phyloP scores from a whole-genome alignment of 164 flowering plant genomes.

The Aristolochia fimbriata region DNA sequence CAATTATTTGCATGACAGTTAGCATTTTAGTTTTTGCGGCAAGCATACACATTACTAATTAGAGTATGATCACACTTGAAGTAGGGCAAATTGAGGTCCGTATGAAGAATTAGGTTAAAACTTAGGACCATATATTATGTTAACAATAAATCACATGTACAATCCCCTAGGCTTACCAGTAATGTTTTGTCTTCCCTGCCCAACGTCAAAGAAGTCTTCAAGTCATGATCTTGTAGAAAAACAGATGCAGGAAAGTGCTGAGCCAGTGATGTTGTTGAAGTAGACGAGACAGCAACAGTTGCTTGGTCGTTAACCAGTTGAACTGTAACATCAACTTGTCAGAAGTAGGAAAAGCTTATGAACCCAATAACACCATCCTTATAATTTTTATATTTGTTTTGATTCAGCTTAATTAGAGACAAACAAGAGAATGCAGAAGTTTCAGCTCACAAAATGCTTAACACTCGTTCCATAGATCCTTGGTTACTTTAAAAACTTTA shows the following conservation, averaged over 20 bases:
- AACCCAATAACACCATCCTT: background rate
- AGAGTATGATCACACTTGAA: too few relatives aligned
- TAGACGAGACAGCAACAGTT: slow-evolving; percentile 22
- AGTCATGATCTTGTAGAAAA: slow-evolving; percentile 55
- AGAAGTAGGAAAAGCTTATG: background rate
- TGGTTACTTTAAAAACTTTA: too few relatives aligned
- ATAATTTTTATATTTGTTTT: background rate
- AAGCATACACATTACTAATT: too few relatives aligned
- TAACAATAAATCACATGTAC: background rate
- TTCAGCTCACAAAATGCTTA: background rate
- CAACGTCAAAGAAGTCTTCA: slow-evolving; percentile 22
- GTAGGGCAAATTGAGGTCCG: too few relatives aligned
- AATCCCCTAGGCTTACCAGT: slow-evolving; percentile 26
- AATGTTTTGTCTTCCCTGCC: slow-evolving; percentile 34
- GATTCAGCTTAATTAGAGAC: background rate
- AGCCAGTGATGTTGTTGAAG: slow-evolving; percentile 27
- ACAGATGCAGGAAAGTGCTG: slow-evolving; percentile 44
- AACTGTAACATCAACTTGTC: slow-evolving; percentile 28
- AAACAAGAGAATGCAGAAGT: background rate
- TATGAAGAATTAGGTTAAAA: background rate
- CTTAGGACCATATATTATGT: background rate
- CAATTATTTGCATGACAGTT: too few relatives aligned
- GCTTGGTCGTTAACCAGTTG: slow-evolving; percentile 40
- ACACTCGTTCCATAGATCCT: too few relatives aligned
- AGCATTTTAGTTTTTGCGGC: too few relatives aligned